Evolutionary conservation across 257 asterid genomes (phyloP), one percentile per base, ranked within the genome.

Genomic region (Mitragyna speciosa): DNA sequence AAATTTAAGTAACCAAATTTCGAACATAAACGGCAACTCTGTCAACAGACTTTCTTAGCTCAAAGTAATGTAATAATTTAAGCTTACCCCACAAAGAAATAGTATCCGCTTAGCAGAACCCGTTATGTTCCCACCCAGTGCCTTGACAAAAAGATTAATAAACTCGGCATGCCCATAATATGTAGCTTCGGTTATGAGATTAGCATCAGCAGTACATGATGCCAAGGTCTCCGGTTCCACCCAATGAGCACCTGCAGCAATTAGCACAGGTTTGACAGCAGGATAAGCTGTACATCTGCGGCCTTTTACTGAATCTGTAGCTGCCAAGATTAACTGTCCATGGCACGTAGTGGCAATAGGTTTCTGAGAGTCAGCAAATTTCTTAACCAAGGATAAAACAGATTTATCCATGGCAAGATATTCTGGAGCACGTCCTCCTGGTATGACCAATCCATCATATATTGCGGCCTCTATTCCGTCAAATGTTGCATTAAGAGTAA

Each of bases 361-460:
- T 86, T 88, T 95, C 71, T 83, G 82, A 61, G 78, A 54, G 22
- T 83, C 81, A 30, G 82, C 85, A 76, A 95, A 92, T 75, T 85
- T 86, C 81, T 84, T 88, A 67, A 92, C 97, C 87, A 93, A 87
- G 72, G 77, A 80, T 39, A 83, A 68, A 36, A 95, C 97, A 22
- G 94, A 85, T 86, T 88, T 89, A 79, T 91, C 82, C 84, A 92
- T 73, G 20, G 98, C 97, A 43, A 95, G 96, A 87, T 95, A 95
- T 78, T 95, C 99, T 19, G 98, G 98, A 77, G 98, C 99, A 80
- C 99, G 97, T 64, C 99, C 99, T 70, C 98, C 98, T 26, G 97
- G 96, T 79, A 95, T 91, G 68, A 95, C 75, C 81, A 95, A 79
- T 49, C 99, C 99, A 80, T 95, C 97, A 80, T 95, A 95, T 65